A percentile compares a stretch with the other conserved stretches of the same genome.
Conservation (phyloP, 169 alveolate species). For the Perkinsus olseni region DNA sequence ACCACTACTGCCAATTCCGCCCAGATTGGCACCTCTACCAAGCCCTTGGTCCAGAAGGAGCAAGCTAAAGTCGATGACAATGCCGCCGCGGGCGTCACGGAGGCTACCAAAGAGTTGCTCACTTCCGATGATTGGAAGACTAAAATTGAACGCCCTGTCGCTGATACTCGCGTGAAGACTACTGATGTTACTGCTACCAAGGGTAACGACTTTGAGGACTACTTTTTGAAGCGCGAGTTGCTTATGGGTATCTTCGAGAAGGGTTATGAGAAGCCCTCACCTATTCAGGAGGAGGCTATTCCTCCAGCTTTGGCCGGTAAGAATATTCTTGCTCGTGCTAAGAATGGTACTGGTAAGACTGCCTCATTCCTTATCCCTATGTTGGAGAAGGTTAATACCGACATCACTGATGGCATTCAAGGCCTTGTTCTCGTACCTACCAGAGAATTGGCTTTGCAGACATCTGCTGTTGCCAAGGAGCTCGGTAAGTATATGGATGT, state of each 20-base stretch:
- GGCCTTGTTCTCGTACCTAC: conserved; percentile 93
- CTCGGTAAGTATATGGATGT: conserved; percentile 91
- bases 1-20: not conserved
- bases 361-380: conserved; percentile 97
- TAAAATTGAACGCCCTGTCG: not conserved
- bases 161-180: not conserved
- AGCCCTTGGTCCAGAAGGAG: not conserved
- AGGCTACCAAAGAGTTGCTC: not conserved
- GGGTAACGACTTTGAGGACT: conserved; percentile 97
- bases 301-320: conserved; percentile 94
- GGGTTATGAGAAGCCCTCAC: conserved; percentile 97
- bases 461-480: conserved; percentile 88
- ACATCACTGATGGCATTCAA: not conserved
- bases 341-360: conserved; percentile 99
- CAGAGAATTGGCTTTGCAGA: conserved; percentile 89
- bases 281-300: conserved; percentile 95
- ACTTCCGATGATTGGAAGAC: not conserved
- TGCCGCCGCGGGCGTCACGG: not conserved
- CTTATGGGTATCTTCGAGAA: conserved; percentile 94
- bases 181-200: conserved; percentile 92
- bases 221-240: conserved; percentile 81
- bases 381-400: conserved; percentile 60
- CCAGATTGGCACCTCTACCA: not conserved
- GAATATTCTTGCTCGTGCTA: conserved; percentile 96
- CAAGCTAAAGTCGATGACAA: not conserved